A percentile compares a stretch with the other conserved stretches of the same genome.
phyloP scores from a whole-genome alignment of 1,139 yeast species.

The Magnusiomyces suaveolens region DNA sequence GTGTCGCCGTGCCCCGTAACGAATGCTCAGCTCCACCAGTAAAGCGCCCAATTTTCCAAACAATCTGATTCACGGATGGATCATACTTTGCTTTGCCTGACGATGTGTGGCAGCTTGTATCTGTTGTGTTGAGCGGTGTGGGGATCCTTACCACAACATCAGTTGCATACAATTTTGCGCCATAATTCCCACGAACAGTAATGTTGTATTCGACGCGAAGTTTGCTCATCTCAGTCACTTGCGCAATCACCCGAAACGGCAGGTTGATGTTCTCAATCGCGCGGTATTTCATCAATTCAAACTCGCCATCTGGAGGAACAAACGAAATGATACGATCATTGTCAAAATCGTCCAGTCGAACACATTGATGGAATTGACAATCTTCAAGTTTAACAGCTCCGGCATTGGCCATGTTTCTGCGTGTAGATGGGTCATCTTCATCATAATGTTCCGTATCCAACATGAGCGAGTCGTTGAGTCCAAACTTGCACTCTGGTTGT shows the following conservation, averaged over 20 bases:
- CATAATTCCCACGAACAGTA: constrained; percentile 52
- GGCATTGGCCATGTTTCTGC: constrained; percentile 33
- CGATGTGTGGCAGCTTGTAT: constrained; percentile 36
- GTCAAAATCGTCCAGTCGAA: constrained; percentile 60
- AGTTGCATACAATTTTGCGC: constrained; percentile 53
- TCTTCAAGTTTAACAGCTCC: constrained; percentile 57
- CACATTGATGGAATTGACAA: constrained; percentile 85
- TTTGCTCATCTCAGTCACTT: constrained; percentile 45
- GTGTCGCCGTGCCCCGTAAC: constrained; percentile 44
- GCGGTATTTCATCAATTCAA: constrained; percentile 75
- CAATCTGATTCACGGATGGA: constrained; percentile 53
- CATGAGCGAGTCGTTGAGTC: constrained; percentile 34
- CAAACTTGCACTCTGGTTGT: constrained; percentile 62
- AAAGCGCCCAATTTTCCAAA: constrained; percentile 65
- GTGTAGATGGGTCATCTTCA: constrained; percentile 19
- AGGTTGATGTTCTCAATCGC: constrained; percentile 48
- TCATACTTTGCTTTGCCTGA: constrained; percentile 62
- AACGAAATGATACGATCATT: constrained; percentile 58
- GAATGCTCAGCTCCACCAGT: constrained; percentile 57
- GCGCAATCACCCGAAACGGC: constrained; percentile 65
- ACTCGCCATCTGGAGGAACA: constrained; percentile 87
- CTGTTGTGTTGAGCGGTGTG: constrained; percentile 55
- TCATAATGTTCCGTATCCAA: constrained; percentile 12
- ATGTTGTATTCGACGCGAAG: constrained; percentile 48
- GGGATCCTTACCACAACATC: constrained; percentile 60